Conservation (phyloP, 2,329 filamentous ascomycete genomes). For the Aspergillus sp. region DNA sequence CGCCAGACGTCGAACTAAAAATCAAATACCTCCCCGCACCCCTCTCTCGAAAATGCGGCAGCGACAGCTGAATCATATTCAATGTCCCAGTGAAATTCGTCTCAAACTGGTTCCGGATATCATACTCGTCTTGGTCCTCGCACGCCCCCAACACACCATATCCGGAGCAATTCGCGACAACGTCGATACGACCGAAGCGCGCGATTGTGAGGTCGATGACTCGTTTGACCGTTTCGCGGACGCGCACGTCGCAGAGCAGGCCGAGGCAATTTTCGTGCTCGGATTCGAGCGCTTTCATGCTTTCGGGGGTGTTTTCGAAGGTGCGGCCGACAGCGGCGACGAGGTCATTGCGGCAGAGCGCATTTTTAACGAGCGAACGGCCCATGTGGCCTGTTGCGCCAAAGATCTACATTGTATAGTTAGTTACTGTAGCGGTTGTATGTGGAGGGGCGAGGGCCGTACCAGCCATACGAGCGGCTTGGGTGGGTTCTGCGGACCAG, state of each 20-base stretch:
- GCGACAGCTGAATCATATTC: conserved; percentile 81
- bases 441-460: conserved; percentile 9
- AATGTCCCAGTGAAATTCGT: conserved; percentile 96
- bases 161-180: conserved; percentile 88
- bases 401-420: conserved; percentile 59
- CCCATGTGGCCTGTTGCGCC: conserved; percentile 97
- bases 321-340: conserved; percentile 81
- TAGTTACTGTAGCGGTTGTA: background rate
- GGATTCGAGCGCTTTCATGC: conserved; percentile 64
- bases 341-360: conserved; percentile 70
- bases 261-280: conserved; percentile 59
- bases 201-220: conserved; percentile 65
- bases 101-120: conserved; percentile 92
- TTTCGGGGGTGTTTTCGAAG: conserved; percentile 65
- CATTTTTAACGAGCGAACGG: conserved; percentile 76
- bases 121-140: conserved; percentile 93
- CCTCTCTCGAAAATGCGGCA: conserved; percentile 79
- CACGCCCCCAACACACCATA: conserved; percentile 94
- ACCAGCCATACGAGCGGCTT: conserved; percentile 86
- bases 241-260: conserved; percentile 82
- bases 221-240: conserved; percentile 65
- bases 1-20: conserved; percentile 86
- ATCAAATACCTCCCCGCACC: conserved; percentile 78
- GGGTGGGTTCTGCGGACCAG: conserved; percentile 60
- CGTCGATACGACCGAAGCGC: conserved; percentile 74